These are phyloP conservation scores for Geotrichum europaeum DNA, from an alignment of 1,139 yeast species.

Conservation along the genomic window DNA sequence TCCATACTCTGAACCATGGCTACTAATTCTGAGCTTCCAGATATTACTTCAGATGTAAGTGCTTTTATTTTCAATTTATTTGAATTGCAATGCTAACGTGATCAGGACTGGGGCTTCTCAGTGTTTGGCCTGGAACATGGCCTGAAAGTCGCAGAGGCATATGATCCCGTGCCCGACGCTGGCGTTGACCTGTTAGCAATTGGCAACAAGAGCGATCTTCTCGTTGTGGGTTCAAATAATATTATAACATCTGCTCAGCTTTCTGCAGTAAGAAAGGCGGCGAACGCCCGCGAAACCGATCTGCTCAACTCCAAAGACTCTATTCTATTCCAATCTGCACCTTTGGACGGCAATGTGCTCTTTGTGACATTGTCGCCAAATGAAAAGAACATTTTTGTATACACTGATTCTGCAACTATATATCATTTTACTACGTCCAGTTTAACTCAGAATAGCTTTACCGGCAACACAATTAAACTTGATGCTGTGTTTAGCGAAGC, in stretches of 20 bases:
- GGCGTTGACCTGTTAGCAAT: conserved; percentile 11
- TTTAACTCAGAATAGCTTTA: conserved; percentile 1
- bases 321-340: not conserved
- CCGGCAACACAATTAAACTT: not conserved
- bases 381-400: conserved; percentile 10
- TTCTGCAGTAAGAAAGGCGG: not conserved
- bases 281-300: not conserved
- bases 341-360: conserved; percentile 5
- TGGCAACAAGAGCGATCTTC: conserved; percentile 8
- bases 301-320: not conserved
- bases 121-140: conserved; percentile 23
- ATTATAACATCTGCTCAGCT: conserved; percentile 1
- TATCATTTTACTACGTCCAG: conserved; percentile 8
- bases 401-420: conserved; percentile 9
- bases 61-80: not conserved
- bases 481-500: conserved; percentile 4
- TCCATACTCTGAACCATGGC: not conserved
- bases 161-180: conserved; percentile 18
- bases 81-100: not conserved
- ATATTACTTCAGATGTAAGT: not conserved
- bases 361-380: conserved; percentile 10
- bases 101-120: conserved; percentile 27
- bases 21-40: not conserved
- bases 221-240: conserved; percentile 11
- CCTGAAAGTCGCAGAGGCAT: conserved; percentile 19